phyloP scores from a whole-genome alignment of 73 alveolate species.

The Tetrahymena borealis region DNA sequence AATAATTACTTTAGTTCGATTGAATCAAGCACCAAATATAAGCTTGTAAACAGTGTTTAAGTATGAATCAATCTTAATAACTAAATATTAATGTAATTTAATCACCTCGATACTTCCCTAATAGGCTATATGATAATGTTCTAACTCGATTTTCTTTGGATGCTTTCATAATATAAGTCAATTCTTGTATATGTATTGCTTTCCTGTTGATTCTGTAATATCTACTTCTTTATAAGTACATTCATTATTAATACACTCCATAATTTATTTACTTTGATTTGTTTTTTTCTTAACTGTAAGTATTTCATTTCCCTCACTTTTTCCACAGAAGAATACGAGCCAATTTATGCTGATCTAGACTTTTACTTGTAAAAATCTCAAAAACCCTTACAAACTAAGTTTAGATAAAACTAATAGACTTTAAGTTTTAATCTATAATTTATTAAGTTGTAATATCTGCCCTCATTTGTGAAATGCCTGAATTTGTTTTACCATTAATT shows the following conservation, averaged over 20 bases:
- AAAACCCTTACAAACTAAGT: too few relatives aligned
- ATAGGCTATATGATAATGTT: neutral
- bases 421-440: too few relatives aligned
- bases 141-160: neutral
- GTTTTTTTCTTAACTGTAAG: neutral
- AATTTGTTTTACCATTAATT: too few relatives aligned
- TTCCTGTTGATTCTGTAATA: neutral
- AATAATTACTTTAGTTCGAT: neutral
- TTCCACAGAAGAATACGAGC: neutral
- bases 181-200: neutral
- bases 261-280: neutral
- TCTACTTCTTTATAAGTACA: neutral
- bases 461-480: too few relatives aligned
- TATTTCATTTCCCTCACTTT: slow-evolving; percentile 1
- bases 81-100: neutral
- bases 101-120: neutral
- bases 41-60: neutral
- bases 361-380: too few relatives aligned
- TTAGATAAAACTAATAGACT: too few relatives aligned
- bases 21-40: neutral
- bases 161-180: neutral
- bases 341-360: too few relatives aligned
- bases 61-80: neutral
- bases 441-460: too few relatives aligned
- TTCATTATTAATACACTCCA: neutral